Conservation (phyloP, 2,329 filamentous ascomycete genomes). For the Fusarium bactridioides region DNA sequence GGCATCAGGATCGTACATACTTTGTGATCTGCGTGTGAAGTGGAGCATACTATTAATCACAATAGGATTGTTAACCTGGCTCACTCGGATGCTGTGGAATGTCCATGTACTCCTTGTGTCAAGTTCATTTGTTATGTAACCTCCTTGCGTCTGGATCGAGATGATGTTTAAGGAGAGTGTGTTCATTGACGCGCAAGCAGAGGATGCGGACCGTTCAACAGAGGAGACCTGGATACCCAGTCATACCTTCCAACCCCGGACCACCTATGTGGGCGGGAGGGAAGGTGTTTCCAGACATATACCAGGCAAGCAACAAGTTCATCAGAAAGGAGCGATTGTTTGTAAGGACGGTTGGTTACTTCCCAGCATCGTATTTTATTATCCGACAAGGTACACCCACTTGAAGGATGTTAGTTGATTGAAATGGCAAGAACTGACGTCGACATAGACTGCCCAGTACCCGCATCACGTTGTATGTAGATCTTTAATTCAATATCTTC, state of each 20-base stretch:
- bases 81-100: not conserved
- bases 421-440: constrained; percentile 7
- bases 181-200: not conserved
- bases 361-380: not conserved
- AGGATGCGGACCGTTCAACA: not conserved
- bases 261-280: not conserved
- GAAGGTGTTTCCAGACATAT: not conserved
- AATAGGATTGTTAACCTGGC: not conserved
- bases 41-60: not conserved
- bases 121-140: not conserved
- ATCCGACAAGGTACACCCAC: not conserved
- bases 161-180: not conserved
- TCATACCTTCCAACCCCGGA: not conserved
- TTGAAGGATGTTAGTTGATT: not conserved
- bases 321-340: not conserved
- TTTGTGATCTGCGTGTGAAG: not conserved
- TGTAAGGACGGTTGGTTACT: not conserved
- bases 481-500: not conserved
- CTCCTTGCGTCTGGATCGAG: constrained; percentile 4
- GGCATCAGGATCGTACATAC: not conserved
- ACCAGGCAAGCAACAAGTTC: not conserved
- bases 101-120: not conserved
- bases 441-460: not conserved
- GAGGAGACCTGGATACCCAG: not conserved
- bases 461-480: not conserved